Evolutionary conservation across 2,329 filamentous ascomycete species (phyloP), one percentile per base, ranked within the genome.

Genomic region (Beauveria varroae): DNA sequence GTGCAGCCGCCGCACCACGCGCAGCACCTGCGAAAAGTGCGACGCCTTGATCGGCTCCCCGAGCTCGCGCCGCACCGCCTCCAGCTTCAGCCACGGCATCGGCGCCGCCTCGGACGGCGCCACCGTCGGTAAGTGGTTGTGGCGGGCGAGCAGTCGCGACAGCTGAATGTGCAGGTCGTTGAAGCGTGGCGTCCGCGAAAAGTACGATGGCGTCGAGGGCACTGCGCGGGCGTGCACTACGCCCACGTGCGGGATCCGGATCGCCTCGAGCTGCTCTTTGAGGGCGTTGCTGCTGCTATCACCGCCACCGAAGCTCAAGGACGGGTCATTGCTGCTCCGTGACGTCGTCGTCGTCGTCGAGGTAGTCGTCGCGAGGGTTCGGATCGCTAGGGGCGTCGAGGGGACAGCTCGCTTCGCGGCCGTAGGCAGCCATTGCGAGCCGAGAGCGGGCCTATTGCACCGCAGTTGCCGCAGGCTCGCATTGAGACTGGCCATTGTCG

Each of bases 121-220:
- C 12, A 93, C 77, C 3, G 79, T 83, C 7, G 95, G 95, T 16
- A 98, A 82, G 28, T 86, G 80, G 61, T 85, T 81, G 72, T 95
- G 88, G 74, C 86, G 87, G 58, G 85, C 85, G 61, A 89, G 76
- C 26, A 98, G 81, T 12, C 83, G 80, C 68, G 91, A 85, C 53
- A 99, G 81, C 51, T 80, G 78, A 66, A 98, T 83, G 67, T 89
- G 85, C 69, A 90, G 84, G 76, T 99, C 95, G 75, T 88, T 95
- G 79, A 96, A 97, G 60, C 83, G 81, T 1, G 93, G 89, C 64
- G 88, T 88, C 57, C 88, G 88, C 57, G 91, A 93, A 79, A 98
- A 99, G 77, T 99, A 99, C n/a, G 93, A 95, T 3, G 91, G 87
- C 41, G 93, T 96, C 28, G 83, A 82, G 22, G 95, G 95, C 41